Evolutionary conservation across 257 asterid species (phyloP).

Genomic region (Solanum verrucosum): DNA sequence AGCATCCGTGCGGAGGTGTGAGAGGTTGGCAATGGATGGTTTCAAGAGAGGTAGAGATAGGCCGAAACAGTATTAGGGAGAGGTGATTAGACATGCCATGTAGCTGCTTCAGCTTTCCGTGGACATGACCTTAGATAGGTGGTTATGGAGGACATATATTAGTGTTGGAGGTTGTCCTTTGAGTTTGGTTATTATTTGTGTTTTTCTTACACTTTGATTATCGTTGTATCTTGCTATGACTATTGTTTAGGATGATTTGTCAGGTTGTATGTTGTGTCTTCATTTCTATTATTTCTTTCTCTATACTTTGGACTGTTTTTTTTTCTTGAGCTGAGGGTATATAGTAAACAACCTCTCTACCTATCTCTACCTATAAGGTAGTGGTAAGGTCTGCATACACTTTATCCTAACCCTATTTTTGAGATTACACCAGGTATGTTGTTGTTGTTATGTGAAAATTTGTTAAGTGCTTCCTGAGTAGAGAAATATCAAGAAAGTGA

Average conservation of each 20-base stretch:
- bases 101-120: neutral
- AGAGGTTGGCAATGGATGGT: neutral
- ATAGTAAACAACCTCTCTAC: neutral
- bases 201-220: neutral
- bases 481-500: constrained; percentile 28
- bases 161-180: neutral
- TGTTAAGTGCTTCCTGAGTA: constrained; percentile 4
- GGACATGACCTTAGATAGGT: neutral
- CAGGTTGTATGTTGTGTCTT: neutral
- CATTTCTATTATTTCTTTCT: neutral
- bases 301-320: neutral
- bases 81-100: neutral
- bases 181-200: neutral
- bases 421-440: neutral
- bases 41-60: neutral
- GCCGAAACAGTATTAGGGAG: neutral
- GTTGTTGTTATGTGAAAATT: neutral
- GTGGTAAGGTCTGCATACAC: neutral
- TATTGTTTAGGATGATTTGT: neutral
- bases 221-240: neutral
- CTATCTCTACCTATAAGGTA: neutral
- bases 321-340: neutral
- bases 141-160: neutral
- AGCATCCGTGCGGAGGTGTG: neutral
- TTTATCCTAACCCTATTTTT: neutral